Conservation (phyloP, 208 protist genomes). For the Crithidia expoeki region DNA sequence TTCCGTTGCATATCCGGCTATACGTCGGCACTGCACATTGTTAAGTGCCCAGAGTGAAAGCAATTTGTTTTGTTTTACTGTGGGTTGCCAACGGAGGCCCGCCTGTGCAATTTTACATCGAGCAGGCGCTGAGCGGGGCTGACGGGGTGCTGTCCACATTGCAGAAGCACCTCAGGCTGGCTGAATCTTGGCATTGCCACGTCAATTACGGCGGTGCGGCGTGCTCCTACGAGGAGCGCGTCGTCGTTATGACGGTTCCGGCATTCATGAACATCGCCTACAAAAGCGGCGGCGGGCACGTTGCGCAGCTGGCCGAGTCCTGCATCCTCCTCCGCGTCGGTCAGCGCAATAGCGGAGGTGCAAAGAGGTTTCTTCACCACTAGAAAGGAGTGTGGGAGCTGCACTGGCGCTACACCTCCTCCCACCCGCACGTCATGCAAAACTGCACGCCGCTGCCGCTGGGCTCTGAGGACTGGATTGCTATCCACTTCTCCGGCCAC, state of each 20-base stretch:
- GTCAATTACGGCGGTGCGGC: constrained; percentile 51
- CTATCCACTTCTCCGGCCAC: constrained; percentile 53
- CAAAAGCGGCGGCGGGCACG: constrained; percentile 13
- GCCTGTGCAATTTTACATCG: constrained; percentile 49
- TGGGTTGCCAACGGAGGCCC: constrained; percentile 48
- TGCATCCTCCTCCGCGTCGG: constrained; percentile 39
- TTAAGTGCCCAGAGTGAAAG: constrained; percentile 37
- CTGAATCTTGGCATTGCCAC: constrained; percentile 48
- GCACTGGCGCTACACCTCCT: constrained; percentile 35
- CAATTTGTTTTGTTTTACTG: constrained; percentile 53
- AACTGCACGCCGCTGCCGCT: constrained; percentile 42
- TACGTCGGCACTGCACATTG: constrained; percentile 42
- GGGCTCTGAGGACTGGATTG: constrained; percentile 54
- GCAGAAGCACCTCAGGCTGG: constrained; percentile 40
- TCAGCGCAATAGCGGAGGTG: constrained; percentile 31
- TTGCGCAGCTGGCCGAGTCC: constrained; percentile 36
- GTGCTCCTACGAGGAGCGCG: constrained; percentile 29
- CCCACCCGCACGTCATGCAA: constrained; percentile 12
- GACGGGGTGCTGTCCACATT: constrained; percentile 24
- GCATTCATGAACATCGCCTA: constrained; percentile 38
- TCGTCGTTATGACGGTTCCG: constrained; percentile 34
- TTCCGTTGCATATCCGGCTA: constrained; percentile 56
- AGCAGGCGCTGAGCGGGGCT: constrained; percentile 35
- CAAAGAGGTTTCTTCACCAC: constrained; percentile 39
- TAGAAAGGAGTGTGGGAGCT: constrained; percentile 40